phyloP scores from a whole-genome alignment of 441 rosid species.

The Biscutella laevigata region DNA sequence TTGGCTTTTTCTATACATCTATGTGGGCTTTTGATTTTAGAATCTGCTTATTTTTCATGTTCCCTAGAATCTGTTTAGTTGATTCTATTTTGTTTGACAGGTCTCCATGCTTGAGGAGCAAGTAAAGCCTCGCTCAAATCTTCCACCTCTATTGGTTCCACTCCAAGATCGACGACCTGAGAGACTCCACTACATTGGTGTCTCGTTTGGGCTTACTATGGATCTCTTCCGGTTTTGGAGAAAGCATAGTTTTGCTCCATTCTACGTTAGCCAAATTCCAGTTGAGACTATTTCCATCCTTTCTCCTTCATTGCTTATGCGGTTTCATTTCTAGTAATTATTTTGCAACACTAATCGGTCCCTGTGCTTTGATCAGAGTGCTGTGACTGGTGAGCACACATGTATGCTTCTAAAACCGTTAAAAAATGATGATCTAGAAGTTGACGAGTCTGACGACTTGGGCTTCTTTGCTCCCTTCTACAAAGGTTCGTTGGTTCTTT shows the following conservation, averaged over 20 bases:
- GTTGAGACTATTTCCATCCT: constrained; percentile 43
- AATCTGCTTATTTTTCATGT: neutral
- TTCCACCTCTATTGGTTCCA: constrained; percentile 78
- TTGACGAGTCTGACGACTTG: constrained; percentile 54
- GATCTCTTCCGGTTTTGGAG: constrained; percentile 96
- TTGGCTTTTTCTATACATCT: constrained; percentile 2
- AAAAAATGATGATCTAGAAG: constrained; percentile 58
- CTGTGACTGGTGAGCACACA: constrained; percentile 89
- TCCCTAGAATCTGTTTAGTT: neutral
- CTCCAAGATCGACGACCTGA: constrained; percentile 73
- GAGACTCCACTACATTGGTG: constrained; percentile 87
- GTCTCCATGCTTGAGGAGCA: constrained; percentile 83
- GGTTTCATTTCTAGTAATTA: constrained; percentile 18
- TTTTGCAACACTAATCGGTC: constrained; percentile 18
- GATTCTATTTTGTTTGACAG: constrained; percentile 33
- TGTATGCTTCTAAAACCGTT: constrained; percentile 87
- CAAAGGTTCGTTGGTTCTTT: constrained; percentile 42
- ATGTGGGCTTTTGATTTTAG: neutral
- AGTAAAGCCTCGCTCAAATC: constrained; percentile 67
- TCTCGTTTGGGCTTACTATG: constrained; percentile 92
- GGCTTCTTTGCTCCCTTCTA: constrained; percentile 90
- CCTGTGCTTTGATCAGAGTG: constrained; percentile 44
- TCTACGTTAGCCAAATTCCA: constrained; percentile 78
- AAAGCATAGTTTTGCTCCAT: constrained; percentile 83
- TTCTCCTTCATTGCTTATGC: constrained; percentile 2